These are phyloP conservation scores for Dentipellis fragilis DNA, from an alignment of 768 basidiomycete genomes.

Conservation along the genomic window DNA sequence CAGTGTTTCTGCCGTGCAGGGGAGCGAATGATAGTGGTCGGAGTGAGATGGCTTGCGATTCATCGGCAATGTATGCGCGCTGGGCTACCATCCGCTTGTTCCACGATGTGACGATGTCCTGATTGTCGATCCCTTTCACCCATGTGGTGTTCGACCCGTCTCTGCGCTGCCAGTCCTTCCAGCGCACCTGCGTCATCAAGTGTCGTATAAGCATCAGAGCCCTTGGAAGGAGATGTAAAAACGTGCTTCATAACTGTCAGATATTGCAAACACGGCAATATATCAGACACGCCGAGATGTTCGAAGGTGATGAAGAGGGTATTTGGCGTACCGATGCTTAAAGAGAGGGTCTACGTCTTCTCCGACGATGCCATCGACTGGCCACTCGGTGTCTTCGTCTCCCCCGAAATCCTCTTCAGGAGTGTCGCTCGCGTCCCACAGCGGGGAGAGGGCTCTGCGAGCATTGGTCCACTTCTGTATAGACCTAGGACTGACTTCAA, in stretches of 20 bases:
- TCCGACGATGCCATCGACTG: constrained; percentile 12
- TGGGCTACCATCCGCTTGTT: constrained; percentile 1
- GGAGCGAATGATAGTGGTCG: constrained; percentile 1
- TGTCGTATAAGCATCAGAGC: neutral
- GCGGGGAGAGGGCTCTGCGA: neutral
- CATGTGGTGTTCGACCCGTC: constrained; percentile 14
- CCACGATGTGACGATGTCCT: constrained; percentile 3
- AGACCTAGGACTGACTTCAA: too few species aligned
- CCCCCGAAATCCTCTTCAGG: neutral
- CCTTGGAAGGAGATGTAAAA: too few species aligned
- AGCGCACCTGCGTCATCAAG: constrained; percentile 6
- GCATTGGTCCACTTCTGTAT: too few species aligned
- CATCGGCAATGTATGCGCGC: neutral
- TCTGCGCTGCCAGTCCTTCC: constrained; percentile 9
- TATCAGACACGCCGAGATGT: too few species aligned
- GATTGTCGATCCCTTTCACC: constrained; percentile 4
- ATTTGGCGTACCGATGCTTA: too few species aligned
- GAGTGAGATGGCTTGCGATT: constrained; percentile 7
- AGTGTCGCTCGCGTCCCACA: neutral
- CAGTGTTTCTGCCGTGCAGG: constrained; percentile 9
- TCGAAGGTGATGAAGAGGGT: too few species aligned
- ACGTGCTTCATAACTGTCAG: too few species aligned
- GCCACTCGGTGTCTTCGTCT: constrained; percentile 11
- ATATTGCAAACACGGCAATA: too few species aligned
- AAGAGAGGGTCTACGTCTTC: constrained; percentile 8